A percentile compares a stretch with the other conserved stretches of the same genome.
Conservation (phyloP, 2,329 filamentous ascomycete species). For the Fusarium scirpi region DNA sequence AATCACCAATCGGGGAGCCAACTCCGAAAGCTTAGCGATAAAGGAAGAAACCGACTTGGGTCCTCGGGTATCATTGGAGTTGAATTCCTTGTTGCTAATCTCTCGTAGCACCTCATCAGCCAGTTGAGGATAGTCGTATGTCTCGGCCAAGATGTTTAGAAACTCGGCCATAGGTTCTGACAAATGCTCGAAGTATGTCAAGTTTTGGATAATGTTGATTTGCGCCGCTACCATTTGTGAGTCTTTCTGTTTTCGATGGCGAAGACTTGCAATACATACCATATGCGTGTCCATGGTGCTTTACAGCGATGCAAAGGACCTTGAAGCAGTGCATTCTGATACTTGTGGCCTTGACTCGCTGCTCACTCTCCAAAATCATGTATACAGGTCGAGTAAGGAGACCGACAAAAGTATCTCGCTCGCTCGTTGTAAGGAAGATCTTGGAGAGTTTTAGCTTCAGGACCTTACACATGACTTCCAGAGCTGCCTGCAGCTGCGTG, state of each 20-base stretch:
- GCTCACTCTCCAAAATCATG: constrained; percentile 92
- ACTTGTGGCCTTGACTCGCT: constrained; percentile 86
- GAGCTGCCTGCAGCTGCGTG: constrained; percentile 84
- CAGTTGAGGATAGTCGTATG: constrained; percentile 97
- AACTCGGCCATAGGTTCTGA: constrained; percentile 99
- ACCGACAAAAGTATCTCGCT: constrained; percentile 93
- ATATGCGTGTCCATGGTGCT: constrained; percentile 97
- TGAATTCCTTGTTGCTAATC: constrained; percentile 97
- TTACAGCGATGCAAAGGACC: constrained; percentile 94
- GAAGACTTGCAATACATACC: constrained; percentile 63
- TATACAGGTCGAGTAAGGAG: constrained; percentile 94
- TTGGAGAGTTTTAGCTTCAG: constrained; percentile 91
- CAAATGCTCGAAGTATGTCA: constrained; percentile 99
- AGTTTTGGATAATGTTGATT: constrained; percentile 96
- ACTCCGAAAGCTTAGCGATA: constrained; percentile 90
- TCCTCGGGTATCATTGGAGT: constrained; percentile 92
- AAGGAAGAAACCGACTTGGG: constrained; percentile 97
- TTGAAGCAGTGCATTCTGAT: constrained; percentile 98
- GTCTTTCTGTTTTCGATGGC: constrained; percentile 15
- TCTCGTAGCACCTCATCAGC: constrained; percentile 94
- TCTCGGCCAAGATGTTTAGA: constrained; percentile 92
- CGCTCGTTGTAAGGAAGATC: constrained; percentile 95
- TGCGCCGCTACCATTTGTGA: constrained; percentile 77
- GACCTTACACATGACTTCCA: constrained; percentile 96
- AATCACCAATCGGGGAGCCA: constrained; percentile 91